Evolutionary conservation across 805 yeast genomes (phyloP).

Genomic region (Schwanniomyces pseudopolymorphus): DNA sequence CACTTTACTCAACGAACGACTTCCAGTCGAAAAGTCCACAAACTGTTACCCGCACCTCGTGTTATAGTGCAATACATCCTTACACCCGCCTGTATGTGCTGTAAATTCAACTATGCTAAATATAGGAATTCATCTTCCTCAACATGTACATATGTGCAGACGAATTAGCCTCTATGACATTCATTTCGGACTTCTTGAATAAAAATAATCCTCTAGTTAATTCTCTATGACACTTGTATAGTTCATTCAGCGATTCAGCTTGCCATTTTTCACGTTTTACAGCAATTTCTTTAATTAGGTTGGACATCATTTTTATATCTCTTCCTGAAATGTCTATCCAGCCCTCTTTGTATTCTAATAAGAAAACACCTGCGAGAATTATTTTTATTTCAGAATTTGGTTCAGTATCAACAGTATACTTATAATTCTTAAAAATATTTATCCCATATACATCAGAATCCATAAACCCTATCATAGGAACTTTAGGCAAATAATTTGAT

Average conservation of each 20-base stretch:
- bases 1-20: not conserved
- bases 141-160: constrained; percentile 8
- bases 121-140: constrained; percentile 3
- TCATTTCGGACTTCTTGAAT: constrained; percentile 59
- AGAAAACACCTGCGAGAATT: constrained; percentile 39
- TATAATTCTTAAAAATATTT: constrained; percentile 45
- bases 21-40: not conserved
- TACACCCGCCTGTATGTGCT: not conserved
- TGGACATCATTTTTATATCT: constrained; percentile 19
- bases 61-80: constrained; percentile 4
- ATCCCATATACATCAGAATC: constrained; percentile 70
- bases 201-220: constrained; percentile 53
- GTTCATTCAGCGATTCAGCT: not conserved
- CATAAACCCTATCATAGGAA: constrained; percentile 48
- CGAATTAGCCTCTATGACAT: constrained; percentile 20
- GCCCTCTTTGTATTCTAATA: constrained; percentile 38
- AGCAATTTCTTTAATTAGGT: constrained; percentile 8
- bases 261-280: not conserved
- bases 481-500: constrained; percentile 19
- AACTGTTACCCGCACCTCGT: constrained; percentile 6
- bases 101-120: not conserved
- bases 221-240: constrained; percentile 38
- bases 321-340: constrained; percentile 19
- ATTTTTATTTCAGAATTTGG: constrained; percentile 9
- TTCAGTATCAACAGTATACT: constrained; percentile 13